Base-by-base conservation (phyloP, 306 rosid species). In the Rosa persica region DNA sequence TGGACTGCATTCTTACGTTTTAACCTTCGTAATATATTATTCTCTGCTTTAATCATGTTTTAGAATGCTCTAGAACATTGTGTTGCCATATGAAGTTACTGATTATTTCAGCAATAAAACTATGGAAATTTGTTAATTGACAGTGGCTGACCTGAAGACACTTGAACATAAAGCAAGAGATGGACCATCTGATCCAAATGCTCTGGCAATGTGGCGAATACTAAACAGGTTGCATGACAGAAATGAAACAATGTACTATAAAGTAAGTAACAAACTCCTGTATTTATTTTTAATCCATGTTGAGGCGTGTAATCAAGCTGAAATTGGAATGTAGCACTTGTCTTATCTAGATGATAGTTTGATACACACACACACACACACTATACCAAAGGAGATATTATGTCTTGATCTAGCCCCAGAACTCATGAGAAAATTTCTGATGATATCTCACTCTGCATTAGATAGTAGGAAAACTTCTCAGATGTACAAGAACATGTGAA, bases 171-270 rank as follows among this genome's bases (percentile, higher is more conserved):
- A 93, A 79, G 99, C 97, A 77, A 93, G 99, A 82, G 99, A 96
- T 83, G 99, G 99, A 73, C 99, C 99, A 64, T 91, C 90, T 66
- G 99, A 96, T 82, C 96, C 99, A 48, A 87, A 96, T 88, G 94
- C 99, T 49, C 84, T 96, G 73, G 98, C 99, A 73, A 96, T 89
- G 85, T 96, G 99, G 99, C 97, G 99, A 75, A 93, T 96, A 85
- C 93, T 96, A 60, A 96, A 96, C 65, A 92, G 99, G 20, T 81
- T 96, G 89, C 99, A 96, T 82, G 99, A 96, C 79, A 89, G 99
- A 88, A 96, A 96, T 82, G 99, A 93, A 89, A 89, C 93, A 11
- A 96, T 96, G 99, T 96, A 93, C 81, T 93, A 96, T 74, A 96
- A 91, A 82, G 99, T 96, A 84, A 76, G 89, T 77, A 78, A 58